Base-by-base conservation (phyloP, 2,329 filamentous ascomycete species). In the Venturia oleaginea region DNA sequence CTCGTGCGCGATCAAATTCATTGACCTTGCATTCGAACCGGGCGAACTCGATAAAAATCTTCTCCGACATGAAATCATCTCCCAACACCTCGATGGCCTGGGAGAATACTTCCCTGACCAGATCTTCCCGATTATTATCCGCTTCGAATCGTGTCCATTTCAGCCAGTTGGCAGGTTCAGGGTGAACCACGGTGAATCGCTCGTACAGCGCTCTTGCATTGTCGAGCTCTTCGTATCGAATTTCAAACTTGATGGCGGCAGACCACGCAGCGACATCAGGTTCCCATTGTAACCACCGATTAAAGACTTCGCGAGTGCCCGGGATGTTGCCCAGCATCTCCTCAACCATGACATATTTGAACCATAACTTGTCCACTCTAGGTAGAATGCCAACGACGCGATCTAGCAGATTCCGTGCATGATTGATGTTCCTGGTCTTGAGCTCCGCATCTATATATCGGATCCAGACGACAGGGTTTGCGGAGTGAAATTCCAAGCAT, bases 281-380 rank as follows among this genome's bases (percentile, higher is more conserved):
- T 74, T 96, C 91, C 94, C 94, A 99, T 67, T 90, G 88, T 89
- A 99, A 93, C 94, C 94, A 99, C 57, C 94, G 84, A 78, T 99
- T 94, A 74, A 97, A 99, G 0, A 97, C 91, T 70, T 96, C 91
- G 65, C 94, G 83, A 2, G 92, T 95, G 42, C 93, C 94, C 3
- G 92, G 86, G 60, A 99, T 87, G 71, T 99, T 97, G 7, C 92
- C 92, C 64, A 99, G 83, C 78, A 93, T 97, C 82, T 99, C 94
- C 79, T 97, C 93, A 89, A 96, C 95, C 75, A 96, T 96, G 32
- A 96, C 91, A 80, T 97, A 99, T 76, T 97, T 97, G 81, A 96
- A 99, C 94, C 94, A 99, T 40, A 99, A 80, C 81, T 97, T 97
- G 75, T 97, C 92, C 48, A 97, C 85, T 65, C 94, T 83, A 5